Evolutionary conservation across 2,329 filamentous ascomycete species (phyloP), one percentile per base, ranked within the genome.

Genomic region (Fusarium piperis): DNA sequence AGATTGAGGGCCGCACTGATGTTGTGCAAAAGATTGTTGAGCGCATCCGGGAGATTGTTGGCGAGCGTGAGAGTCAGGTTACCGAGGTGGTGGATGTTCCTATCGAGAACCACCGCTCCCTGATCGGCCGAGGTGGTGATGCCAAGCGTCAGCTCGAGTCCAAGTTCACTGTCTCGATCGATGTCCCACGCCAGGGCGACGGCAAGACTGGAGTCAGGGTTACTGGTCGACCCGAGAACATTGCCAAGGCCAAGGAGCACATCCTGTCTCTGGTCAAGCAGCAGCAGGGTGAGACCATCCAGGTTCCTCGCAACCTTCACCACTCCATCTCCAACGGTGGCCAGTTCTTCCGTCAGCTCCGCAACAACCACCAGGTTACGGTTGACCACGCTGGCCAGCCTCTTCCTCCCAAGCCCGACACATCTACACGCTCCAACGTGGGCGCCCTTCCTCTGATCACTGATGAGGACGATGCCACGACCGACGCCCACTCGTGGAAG

Each of bases 61-160:
- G 88, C n/a, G 89, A 97, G 79, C 92, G 94, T 38, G 93, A 95
- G 76, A 95, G 89, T 79, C 94, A 97, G 82, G 89, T 94, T 41
- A 93, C 91, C 0, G 92, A 94, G 76, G 87, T 87, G 16, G 79
- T 98, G 28, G 94, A 98, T 35, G 91, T 99, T 36, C 93, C 95
- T 16, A 91, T 92, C 13, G 93, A 96, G 76, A 97, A 98, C 86
- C 97, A 99, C 81, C 89, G 95, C 60, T 88, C 93, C 10, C 87
- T 99, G 26, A 98, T 99, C 78, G 96, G 96, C 44, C 94, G 94
- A 63, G 94, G 94, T 70, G 96, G 97, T 71, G 94, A 97, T 74
- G 91, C 90, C 55, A 93, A 97, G 81, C 93, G 93, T 71, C 89
- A 92, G 71, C 88, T 99, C 28, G 96, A 99, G 85, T 88, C 91